Evolutionary conservation across 495 filamentous ascomycete genomes (phyloP).

Genomic region (Penicillium angulare): DNA sequence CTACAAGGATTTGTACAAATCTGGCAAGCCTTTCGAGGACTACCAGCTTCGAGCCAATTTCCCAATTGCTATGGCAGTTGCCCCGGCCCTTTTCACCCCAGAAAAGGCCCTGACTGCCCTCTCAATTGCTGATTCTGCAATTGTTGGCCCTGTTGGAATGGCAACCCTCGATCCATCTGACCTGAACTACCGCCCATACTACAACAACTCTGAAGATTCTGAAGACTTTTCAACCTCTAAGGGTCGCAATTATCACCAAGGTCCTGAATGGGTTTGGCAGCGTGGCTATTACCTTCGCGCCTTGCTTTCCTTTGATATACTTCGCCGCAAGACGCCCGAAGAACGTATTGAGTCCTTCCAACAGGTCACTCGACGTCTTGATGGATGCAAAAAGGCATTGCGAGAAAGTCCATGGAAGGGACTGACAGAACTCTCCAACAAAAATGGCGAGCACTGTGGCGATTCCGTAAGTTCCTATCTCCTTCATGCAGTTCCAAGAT

Average conservation of each 20-base stretch:
- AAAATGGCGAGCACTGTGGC: slow-evolving; percentile 73
- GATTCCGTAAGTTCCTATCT: slow-evolving; percentile 86
- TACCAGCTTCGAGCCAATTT: slow-evolving; percentile 96
- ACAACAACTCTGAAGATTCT: slow-evolving; percentile 91
- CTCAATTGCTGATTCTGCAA: slow-evolving; percentile 68
- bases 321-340: slow-evolving; percentile 59
- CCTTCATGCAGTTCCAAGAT: background rate
- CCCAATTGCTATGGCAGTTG: slow-evolving; percentile 92
- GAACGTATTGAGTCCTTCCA: slow-evolving; percentile 84
- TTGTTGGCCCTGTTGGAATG: slow-evolving; percentile 90
- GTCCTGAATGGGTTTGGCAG: slow-evolving; percentile 99
- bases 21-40: slow-evolving; percentile 93
- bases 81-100: slow-evolving; percentile 80
- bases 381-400: slow-evolving; percentile 79
- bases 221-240: slow-evolving; percentile 86
- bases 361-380: slow-evolving; percentile 81
- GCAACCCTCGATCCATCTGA: slow-evolving; percentile 92
- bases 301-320: slow-evolving; percentile 83
- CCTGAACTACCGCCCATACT: slow-evolving; percentile 88
- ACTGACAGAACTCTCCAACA: slow-evolving; percentile 89
- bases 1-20: slow-evolving; percentile 94
- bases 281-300: slow-evolving; percentile 93
- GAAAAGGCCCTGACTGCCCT: slow-evolving; percentile 75
- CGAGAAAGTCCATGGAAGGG: slow-evolving; percentile 81
- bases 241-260: slow-evolving; percentile 96